phyloP scores from a whole-genome alignment of 345 rosid species.

The Garcia nutans region DNA sequence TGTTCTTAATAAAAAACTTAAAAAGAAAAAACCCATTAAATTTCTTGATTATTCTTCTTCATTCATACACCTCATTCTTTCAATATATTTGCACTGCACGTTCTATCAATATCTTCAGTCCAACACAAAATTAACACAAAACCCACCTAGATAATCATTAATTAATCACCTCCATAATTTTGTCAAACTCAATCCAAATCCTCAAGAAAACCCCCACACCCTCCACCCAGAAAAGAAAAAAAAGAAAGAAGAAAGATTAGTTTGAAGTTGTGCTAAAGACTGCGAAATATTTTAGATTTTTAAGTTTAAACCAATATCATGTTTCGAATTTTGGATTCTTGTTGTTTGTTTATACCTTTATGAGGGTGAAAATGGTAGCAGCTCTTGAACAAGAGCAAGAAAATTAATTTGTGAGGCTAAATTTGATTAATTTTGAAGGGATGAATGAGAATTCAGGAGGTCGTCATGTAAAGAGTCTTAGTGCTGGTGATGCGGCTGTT shows the following conservation, averaged over 20 bases:
- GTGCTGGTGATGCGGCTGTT: conserved; percentile 37
- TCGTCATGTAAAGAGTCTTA: conserved; percentile 47
- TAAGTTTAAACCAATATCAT: too few relatives aligned
- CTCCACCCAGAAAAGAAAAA: background rate
- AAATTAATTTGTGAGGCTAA: conserved; percentile 44
- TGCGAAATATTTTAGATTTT: background rate
- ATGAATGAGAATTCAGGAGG: conserved; percentile 38
- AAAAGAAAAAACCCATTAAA: background rate
- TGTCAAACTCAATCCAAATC: background rate
- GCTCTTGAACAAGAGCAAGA: conserved; percentile 59
- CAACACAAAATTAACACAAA: conserved; percentile 14
- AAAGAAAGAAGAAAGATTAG: too few relatives aligned
- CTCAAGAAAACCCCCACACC: background rate
- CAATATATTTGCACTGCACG: conserved; percentile 62
- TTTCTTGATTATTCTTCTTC: conserved; percentile 1
- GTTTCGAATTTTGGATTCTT: background rate
- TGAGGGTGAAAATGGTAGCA: conserved; percentile 43
- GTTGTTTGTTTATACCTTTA: background rate
- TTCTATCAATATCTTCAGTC: conserved; percentile 22
- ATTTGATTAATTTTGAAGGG: conserved; percentile 58
- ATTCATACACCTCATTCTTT: conserved; percentile 21
- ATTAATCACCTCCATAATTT: conserved; percentile 8
- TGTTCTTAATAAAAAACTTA: background rate
- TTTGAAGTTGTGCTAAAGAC: conserved; percentile 13
- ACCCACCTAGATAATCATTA: background rate